These are phyloP conservation scores for Calocera cornea DNA, from an alignment of 768 basidiomycete species.

Conservation along the genomic window DNA sequence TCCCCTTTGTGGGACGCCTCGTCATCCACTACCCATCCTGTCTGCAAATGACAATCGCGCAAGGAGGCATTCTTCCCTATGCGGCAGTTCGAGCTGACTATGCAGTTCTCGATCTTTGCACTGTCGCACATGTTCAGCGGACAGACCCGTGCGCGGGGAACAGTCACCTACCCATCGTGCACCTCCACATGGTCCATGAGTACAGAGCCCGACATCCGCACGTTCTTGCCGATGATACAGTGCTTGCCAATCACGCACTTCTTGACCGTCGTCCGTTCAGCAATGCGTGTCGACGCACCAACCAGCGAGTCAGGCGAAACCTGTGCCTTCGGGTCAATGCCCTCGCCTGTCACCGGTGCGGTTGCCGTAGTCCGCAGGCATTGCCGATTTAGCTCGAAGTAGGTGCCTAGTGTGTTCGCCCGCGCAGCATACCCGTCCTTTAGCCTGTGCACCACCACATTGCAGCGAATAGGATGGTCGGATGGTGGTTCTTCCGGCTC, in stretches of 20 bases:
- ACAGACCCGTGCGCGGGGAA: neutral
- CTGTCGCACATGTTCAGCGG: neutral
- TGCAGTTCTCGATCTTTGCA: constrained; percentile 12
- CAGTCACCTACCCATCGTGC: constrained; percentile 59
- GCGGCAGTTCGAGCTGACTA: neutral
- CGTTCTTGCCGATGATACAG: constrained; percentile 71
- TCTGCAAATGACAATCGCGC: constrained; percentile 4
- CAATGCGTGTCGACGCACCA: constrained; percentile 69
- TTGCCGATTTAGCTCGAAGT: constrained; percentile 64
- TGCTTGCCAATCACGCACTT: constrained; percentile 68
- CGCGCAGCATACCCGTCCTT: constrained; percentile 47
- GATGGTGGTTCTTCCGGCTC: constrained; percentile 11
- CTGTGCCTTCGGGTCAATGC: constrained; percentile 70
- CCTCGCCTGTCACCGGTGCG: constrained; percentile 24
- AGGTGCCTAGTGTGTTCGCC: constrained; percentile 61
- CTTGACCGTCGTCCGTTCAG: constrained; percentile 69
- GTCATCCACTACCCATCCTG: constrained; percentile 1
- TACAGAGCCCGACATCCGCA: constrained; percentile 69
- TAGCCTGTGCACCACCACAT: constrained; percentile 45
- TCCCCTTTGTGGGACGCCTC: constrained; percentile 3
- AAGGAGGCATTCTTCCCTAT: constrained; percentile 2
- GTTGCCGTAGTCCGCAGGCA: neutral
- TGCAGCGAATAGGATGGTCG: constrained; percentile 38
- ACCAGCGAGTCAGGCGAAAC: constrained; percentile 73
- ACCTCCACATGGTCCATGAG: constrained; percentile 81